Evolutionary conservation across 2,329 filamentous ascomycete genomes (phyloP).

Genomic region (Aspergillaceae sp.): DNA sequence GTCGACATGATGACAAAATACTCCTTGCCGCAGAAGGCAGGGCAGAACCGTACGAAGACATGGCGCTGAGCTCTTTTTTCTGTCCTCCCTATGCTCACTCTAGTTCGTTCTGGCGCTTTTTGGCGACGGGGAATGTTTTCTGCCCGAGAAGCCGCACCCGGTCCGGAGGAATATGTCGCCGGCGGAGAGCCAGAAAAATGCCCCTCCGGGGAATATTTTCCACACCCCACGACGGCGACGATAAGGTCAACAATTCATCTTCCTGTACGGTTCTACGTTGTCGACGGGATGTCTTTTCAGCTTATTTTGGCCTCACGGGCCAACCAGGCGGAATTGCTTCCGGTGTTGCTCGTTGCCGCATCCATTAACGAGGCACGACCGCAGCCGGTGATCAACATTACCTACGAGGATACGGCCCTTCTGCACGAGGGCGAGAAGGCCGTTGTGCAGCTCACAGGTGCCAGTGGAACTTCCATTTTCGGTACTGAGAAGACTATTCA

Average conservation of each 20-base stretch:
- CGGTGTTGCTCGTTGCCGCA: slow-evolving; percentile 32
- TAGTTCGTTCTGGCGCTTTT: background rate
- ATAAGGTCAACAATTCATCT: slow-evolving; percentile 1
- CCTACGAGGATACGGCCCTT: slow-evolving; percentile 29
- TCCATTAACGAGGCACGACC: slow-evolving; percentile 32
- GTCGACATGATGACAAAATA: slow-evolving; percentile 25
- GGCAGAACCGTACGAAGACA: slow-evolving; percentile 28
- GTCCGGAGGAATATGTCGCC: slow-evolving; percentile 26
- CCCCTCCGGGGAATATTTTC: slow-evolving; percentile 14
- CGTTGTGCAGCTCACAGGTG: slow-evolving; percentile 24
- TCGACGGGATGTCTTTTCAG: slow-evolving; percentile 9
- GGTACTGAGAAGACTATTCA: slow-evolving; percentile 24
- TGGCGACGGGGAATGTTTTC: slow-evolving; percentile 20
- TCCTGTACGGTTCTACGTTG: background rate
- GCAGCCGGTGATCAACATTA: slow-evolving; percentile 27
- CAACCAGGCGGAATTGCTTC: slow-evolving; percentile 34
- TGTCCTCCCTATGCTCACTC: background rate
- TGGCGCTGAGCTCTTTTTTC: slow-evolving; percentile 9
- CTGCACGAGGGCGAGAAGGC: slow-evolving; percentile 28
- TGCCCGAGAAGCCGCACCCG: slow-evolving; percentile 19
- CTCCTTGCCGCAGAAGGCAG: slow-evolving; percentile 28
- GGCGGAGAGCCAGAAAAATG: slow-evolving; percentile 14
- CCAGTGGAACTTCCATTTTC: slow-evolving; percentile 20
- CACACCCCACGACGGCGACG: background rate
- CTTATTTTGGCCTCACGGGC: slow-evolving; percentile 33